Percentiles rank a stretch among this genome's conserved stretches.
Evolutionary conservation across 78 protist species (phyloP).

Genomic region (Cavenderia fasciculata): DNA sequence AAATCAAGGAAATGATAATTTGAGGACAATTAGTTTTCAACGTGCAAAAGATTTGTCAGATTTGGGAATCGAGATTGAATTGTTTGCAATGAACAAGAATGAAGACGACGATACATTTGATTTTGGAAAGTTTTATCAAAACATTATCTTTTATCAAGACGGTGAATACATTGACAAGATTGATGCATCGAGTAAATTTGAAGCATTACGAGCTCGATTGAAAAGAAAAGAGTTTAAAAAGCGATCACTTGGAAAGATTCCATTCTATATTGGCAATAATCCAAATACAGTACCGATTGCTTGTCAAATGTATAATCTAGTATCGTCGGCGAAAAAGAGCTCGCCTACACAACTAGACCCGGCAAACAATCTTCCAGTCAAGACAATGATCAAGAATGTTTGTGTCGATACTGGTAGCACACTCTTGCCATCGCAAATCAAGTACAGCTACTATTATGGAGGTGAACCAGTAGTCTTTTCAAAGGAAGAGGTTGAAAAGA

Average conservation of each 20-base stretch:
- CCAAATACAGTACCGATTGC: constrained; percentile 1
- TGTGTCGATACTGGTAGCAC: constrained; percentile 59
- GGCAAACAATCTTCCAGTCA: constrained; percentile 54
- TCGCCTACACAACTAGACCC: constrained; percentile 54
- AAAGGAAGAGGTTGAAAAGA: constrained; percentile 55
- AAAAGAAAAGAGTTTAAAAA: constrained; percentile 79
- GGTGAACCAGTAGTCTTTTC: constrained; percentile 78
- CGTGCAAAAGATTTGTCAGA: constrained; percentile 79
- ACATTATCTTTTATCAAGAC: constrained; percentile 35
- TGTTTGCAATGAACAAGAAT: constrained; percentile 67
- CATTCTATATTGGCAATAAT: constrained; percentile 35
- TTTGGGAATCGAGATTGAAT: constrained; percentile 78
- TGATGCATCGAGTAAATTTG: constrained; percentile 60
- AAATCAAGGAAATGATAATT: constrained; percentile 44
- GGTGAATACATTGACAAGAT: constrained; percentile 36
- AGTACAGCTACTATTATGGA: constrained; percentile 65
- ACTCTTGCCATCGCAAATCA: constrained; percentile 67
- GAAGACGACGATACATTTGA: constrained; percentile 37
- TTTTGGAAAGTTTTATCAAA: constrained; percentile 45
- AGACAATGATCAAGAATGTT: constrained; percentile 52
- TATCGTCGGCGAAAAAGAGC: constrained; percentile 1
- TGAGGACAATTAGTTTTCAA: constrained; percentile 28
- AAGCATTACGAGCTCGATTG: constrained; percentile 11
- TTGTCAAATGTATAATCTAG: constrained; percentile 34
- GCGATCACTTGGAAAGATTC: constrained; percentile 45